Base-by-base conservation (phyloP, 2,329 filamentous ascomycete genomes). In the Passalora sequoiae region DNA sequence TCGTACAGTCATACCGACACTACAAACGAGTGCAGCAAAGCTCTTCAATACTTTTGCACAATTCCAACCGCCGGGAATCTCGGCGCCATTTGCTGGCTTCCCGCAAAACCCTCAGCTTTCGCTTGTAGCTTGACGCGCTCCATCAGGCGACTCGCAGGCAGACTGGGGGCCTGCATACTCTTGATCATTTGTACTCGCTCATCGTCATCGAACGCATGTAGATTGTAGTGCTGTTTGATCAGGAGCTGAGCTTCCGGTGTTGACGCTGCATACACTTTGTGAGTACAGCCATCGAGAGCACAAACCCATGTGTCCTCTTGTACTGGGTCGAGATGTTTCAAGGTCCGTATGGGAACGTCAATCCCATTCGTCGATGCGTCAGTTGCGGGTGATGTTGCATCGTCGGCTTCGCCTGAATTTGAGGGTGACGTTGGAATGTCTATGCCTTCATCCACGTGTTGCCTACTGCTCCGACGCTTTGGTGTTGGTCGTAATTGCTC, bases 301-400 rank as follows among this genome's bases (percentile, higher is more conserved):
- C 84, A 88, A 1, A 68, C 69, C 83, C 83, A 88, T 0, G 78
- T 79, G 40, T 81, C 76, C 47, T 62, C 55, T 41, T 63, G 60
- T 3, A 59, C 39, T 6, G 55, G 54, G 36, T 62, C 58, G 13
- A 36, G 25, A 10, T 38, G 33, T 13, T 40, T 28, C 22, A 32
- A 20, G 3, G 44, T 33, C 24, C 71, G 66, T 2, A 67, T 40
- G 12, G 49, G 45, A 4, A 46, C 28, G 15, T 48, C 40, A 6
- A 40, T 27, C 4, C 43, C 27, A 10, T 43, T 43, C n/a, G 43
- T 33, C 9, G 40, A 46, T 6, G 22, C 38, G 13, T 47, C 50
- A 15, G 42, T 22, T 12, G 39, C 17, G n/a, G n/a, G n/a, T 4
- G 28, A 58, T 50, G 44, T 61, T 62, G 5, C 62, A 61, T 9